Evolutionary conservation across 164 flowering plant genomes (phyloP), one percentile per base, ranked within the genome.

Genomic region (Tetrastigma voinierianum): DNA sequence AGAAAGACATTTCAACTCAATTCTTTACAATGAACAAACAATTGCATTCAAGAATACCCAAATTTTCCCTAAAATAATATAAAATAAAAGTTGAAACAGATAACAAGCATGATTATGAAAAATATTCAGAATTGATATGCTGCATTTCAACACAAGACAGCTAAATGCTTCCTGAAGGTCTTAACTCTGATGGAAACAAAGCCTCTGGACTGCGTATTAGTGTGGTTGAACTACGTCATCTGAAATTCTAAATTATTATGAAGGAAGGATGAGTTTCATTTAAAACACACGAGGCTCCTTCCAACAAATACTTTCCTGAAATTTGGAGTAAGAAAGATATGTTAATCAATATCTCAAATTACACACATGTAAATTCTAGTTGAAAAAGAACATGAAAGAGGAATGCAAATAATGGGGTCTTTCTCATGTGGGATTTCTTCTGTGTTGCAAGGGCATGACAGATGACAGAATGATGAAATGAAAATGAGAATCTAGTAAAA

Each of bases 281-380:
- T 80, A 25, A 77, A 62, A 68, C 86, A 74, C 45, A 75, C 67
- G 9, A 86, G 70, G 20, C 63, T 77, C 82, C 87, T 82, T 55
- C 88, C 90, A 43, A 83, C 77, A 14, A 82, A 21, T 19, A 72
- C 73, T 72, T 78, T 82, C 74, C 92, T 87, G 89, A 82, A 74
- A 59, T 47, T 47, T 46, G 2, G 57, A 64, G 18, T 49, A 65
- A 20, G n/a, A 59, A 14, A 15, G n/a, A 52, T 12, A 52, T 43
- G 40, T 32, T 7, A 32, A 32, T 32, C 40, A 32, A 32, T 61
- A 3, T 21, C 17, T 44, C 13, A 61, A 20, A 25, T 12, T 4
- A 21, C 5, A 21, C 0, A 19, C 25, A 24, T 57, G 10, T 21
- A 1, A 57, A 57, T 23, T 0, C 10, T 9, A 10, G 3, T 59